Conservation (phyloP, 768 basidiomycete species). For the Collybia sordida region DNA sequence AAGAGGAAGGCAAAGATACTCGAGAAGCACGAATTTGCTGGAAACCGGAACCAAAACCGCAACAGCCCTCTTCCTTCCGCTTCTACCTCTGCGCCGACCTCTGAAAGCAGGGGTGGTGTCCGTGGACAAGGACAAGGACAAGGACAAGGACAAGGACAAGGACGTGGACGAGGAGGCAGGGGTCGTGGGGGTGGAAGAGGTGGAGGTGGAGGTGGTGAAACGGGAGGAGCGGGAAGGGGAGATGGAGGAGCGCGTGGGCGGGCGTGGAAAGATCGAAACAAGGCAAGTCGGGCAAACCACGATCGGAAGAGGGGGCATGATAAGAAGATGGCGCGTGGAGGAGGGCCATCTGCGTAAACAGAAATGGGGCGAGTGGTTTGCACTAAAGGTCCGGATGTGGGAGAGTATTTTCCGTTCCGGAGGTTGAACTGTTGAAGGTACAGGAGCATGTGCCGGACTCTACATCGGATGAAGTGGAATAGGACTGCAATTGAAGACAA, state of each 20-base stretch:
- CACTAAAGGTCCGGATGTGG: too few relatives aligned
- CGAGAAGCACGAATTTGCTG: slow-evolving; percentile 74
- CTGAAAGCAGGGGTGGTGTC: too few relatives aligned
- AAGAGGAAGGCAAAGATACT: slow-evolving; percentile 68
- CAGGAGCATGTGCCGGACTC: too few relatives aligned
- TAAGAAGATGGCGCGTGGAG: slow-evolving; percentile 79
- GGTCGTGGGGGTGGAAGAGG: slow-evolving; percentile 39
- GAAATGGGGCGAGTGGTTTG: too few relatives aligned
- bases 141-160: slow-evolving; percentile 19
- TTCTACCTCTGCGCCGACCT: background rate
- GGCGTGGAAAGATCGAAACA: slow-evolving; percentile 76
- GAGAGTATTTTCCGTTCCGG: too few relatives aligned
- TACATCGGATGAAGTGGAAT: too few relatives aligned
- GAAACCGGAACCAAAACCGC: slow-evolving; percentile 43
- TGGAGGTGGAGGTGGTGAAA: slow-evolving; percentile 31
- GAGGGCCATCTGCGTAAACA: slow-evolving; percentile 19
- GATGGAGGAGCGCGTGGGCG: slow-evolving; percentile 49
- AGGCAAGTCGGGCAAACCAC: slow-evolving; percentile 70
- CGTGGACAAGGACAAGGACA: slow-evolving; percentile 2
- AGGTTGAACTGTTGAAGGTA: too few relatives aligned
- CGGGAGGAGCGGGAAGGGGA: slow-evolving; percentile 36
- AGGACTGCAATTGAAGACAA: too few relatives aligned
- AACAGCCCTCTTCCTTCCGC: slow-evolving; percentile 2
- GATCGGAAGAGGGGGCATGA: slow-evolving; percentile 84
- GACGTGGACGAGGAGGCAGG: slow-evolving; percentile 35